Evolutionary conservation across 352 stramenopile species (phyloP).

Genomic region (Pythium rhizo-oryzae): DNA sequence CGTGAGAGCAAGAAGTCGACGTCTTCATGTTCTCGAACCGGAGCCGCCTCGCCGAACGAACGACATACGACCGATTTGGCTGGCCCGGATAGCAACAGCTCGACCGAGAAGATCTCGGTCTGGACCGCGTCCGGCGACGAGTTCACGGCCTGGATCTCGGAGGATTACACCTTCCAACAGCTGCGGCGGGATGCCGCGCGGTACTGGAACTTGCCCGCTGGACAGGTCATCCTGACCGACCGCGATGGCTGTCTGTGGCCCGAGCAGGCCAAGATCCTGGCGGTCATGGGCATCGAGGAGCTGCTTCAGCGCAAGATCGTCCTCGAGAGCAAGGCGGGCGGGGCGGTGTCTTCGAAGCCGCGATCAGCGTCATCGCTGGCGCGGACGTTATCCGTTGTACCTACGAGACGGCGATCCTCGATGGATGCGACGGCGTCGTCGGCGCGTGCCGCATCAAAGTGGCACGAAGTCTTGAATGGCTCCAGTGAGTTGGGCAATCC

Average conservation of each 20-base stretch:
- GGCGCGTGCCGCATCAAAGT: neutral
- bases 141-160: constrained; percentile 67
- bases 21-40: neutral
- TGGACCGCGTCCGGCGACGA: constrained; percentile 53
- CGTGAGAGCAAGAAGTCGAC: constrained; percentile 43
- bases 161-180: constrained; percentile 79
- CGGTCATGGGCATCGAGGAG: constrained; percentile 56
- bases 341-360: constrained; percentile 2
- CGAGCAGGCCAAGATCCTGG: constrained; percentile 72
- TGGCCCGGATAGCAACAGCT: neutral
- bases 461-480: neutral
- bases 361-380: neutral
- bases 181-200: constrained; percentile 63
- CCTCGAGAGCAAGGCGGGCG: constrained; percentile 53
- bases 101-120: constrained; percentile 56
- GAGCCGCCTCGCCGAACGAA: neutral
- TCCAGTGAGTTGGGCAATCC: constrained; percentile 25
- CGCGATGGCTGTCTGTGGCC: constrained; percentile 74
- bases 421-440: neutral
- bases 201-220: constrained; percentile 65
- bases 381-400: neutral
- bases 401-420: constrained; percentile 5
- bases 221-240: constrained; percentile 53
- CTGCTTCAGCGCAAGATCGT: constrained; percentile 52
- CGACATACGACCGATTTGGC: neutral